Base-by-base conservation (phyloP, 257 asterid genomes). In the Apocynum venetum region DNA sequence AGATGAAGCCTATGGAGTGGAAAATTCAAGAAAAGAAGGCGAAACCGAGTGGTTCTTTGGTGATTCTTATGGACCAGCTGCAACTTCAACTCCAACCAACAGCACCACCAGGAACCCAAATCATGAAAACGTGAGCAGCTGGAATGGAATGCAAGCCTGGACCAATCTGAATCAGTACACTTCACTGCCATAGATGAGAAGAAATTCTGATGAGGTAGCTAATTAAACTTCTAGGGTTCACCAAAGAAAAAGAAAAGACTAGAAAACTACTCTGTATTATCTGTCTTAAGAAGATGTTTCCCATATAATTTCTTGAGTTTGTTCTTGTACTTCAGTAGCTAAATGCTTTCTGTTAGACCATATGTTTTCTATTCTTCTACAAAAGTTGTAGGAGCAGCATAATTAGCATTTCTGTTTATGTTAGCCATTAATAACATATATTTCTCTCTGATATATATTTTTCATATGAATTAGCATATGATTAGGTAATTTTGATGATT, bases 81-180 rank as follows among this genome's bases (percentile, higher is more conserved):
- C 74, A 52, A 76, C 65, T 71, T 84, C 84, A 73, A 85, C 72
- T 17, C 84, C 84, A 72, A 82, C 86, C 7, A 53, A 79, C 73
- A 51, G 75, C 87, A 67, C 85, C 61, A 55, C 25, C 71, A 77
- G 78, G 49, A 83, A 60, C 52, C 89, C 83, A 2, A 80, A 68
- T 63, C 67, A 87, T 74, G 76, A 79, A 68, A 8, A 6, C 4
- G 70, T 49, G 76, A 71, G 79, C 83, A 87, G 78, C 74, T 87
- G 98, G 94, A 91, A 74, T 82, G 91, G 87, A 20, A 80, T 86
- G 81, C 92, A 87, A 80, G 85, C 89, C 44, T 93, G 96, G 96
- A 83, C 57, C 67, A 89, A 84, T 80, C 74, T 91, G 81, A 82
- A 86, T 72, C 87, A 89, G 36, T 93, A 83, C 84, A 85, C 80